Percentiles rank a stretch among this genome's conserved stretches.
Evolutionary conservation across 345 rosid species (phyloP).

Genomic region (Gossypium thurberi): DNA sequence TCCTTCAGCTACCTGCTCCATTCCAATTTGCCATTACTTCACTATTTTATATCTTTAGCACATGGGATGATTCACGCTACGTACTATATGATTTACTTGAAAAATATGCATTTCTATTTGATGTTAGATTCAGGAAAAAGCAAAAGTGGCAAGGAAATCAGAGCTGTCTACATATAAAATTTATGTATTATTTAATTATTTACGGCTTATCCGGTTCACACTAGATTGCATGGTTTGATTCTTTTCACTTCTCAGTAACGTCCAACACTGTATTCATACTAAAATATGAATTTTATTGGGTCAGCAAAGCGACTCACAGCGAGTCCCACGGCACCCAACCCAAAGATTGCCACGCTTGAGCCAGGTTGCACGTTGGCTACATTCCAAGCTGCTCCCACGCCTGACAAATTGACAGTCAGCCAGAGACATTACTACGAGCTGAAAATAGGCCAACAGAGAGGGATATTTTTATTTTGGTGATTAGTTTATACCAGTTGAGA

Average conservation of each 20-base stretch:
- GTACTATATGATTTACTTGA: background rate
- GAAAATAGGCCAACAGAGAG: background rate
- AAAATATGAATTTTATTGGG: no score
- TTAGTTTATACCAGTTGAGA: slow-evolving; percentile 32
- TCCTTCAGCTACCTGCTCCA: slow-evolving; percentile 53
- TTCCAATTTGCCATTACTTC: background rate
- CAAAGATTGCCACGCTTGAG: slow-evolving; percentile 55
- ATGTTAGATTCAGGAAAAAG: background rate
- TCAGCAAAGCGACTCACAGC: slow-evolving; percentile 41
- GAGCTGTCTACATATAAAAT: background rate
- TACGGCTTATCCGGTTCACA: background rate
- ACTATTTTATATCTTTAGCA: background rate
- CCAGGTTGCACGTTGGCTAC: slow-evolving; percentile 51
- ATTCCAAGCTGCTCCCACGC: slow-evolving; percentile 77
- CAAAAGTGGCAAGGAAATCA: background rate
- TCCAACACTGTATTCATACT: background rate
- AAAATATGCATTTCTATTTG: background rate
- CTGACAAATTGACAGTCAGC: slow-evolving; percentile 19
- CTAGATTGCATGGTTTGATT: background rate
- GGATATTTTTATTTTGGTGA: background rate
- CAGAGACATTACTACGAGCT: background rate
- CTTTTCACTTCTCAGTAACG: background rate
- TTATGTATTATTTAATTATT: no score
- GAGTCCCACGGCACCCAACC: slow-evolving; percentile 63
- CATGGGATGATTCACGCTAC: background rate